Percentiles rank a stretch among this genome's conserved stretches.
These are phyloP conservation scores for Wickerhamiella dianesei DNA, from an alignment of 805 yeast genomes.

Conservation along the genomic window DNA sequence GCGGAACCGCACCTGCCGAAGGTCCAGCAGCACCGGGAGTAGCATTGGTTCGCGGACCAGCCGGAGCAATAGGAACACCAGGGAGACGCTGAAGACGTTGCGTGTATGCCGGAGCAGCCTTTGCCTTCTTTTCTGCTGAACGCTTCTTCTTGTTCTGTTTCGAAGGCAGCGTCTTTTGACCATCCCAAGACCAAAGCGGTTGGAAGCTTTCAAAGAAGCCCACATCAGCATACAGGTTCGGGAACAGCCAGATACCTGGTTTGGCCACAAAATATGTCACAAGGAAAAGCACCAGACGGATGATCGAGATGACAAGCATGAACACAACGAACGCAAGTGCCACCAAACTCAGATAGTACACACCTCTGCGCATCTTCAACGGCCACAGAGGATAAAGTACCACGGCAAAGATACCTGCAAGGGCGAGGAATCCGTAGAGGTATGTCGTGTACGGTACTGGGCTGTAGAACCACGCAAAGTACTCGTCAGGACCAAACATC, in stretches of 20 bases:
- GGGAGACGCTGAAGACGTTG: background rate
- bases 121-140: conserved; percentile 3
- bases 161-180: conserved; percentile 22
- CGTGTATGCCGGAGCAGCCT: conserved; percentile 2
- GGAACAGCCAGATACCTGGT: conserved; percentile 90
- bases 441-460: conserved; percentile 56
- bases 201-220: conserved; percentile 84
- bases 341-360: conserved; percentile 77
- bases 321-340: conserved; percentile 57
- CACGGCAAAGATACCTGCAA: conserved; percentile 48
- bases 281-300: conserved; percentile 58
- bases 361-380: conserved; percentile 69
- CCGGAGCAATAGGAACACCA: conserved; percentile 2
- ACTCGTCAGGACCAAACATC: conserved; percentile 32
- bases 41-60: conserved; percentile 1
- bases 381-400: conserved; percentile 96
- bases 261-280: conserved; percentile 44
- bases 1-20: conserved; percentile 3
- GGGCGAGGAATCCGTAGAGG: conserved; percentile 31
- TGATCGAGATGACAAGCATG: conserved; percentile 64
- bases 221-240: conserved; percentile 89
- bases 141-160: conserved; percentile 18
- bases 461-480: conserved; percentile 72
- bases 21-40: background rate
- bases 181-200: conserved; percentile 81